A percentile compares a stretch with the other conserved stretches of the same genome.
Conservation (phyloP, 2,329 filamentous ascomycete species). For the Phaeosphaeria sp. region DNA sequence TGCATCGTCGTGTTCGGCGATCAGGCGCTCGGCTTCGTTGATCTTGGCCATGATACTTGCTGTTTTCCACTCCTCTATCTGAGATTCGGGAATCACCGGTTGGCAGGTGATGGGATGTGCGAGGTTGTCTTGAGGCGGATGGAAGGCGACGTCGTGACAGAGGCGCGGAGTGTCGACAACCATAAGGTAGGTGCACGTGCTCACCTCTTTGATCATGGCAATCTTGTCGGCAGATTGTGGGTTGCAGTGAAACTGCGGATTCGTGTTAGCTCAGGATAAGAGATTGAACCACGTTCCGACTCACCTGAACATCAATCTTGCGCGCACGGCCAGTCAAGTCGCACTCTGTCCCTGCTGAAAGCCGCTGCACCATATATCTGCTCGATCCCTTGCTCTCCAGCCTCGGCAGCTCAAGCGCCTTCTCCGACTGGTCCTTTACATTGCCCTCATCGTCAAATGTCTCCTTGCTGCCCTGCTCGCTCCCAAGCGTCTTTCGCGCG, state of each 20-base stretch:
- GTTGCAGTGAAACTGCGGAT: slow-evolving; percentile 71
- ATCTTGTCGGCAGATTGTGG: slow-evolving; percentile 79
- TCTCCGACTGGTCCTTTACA: slow-evolving; percentile 28
- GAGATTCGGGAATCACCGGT: slow-evolving; percentile 68
- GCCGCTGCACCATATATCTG: slow-evolving; percentile 82
- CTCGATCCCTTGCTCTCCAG: slow-evolving; percentile 83
- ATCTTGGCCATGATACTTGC: slow-evolving; percentile 42
- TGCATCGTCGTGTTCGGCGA: slow-evolving; percentile 28
- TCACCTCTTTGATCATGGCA: slow-evolving; percentile 90
- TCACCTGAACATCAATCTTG: slow-evolving; percentile 79
- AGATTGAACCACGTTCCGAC: slow-evolving; percentile 5
- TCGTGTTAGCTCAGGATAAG: slow-evolving; percentile 15
- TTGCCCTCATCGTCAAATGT: slow-evolving; percentile 38
- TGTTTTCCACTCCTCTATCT: slow-evolving; percentile 54
- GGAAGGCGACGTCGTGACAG: slow-evolving; percentile 85
- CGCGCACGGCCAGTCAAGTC: slow-evolving; percentile 83
- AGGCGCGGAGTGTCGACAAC: slow-evolving; percentile 87
- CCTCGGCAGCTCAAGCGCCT: slow-evolving; percentile 59
- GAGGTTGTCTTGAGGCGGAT: slow-evolving; percentile 77
- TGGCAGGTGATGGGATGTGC: slow-evolving; percentile 80
- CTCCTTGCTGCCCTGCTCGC: slow-evolving; percentile 39
- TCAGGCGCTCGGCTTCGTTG: slow-evolving; percentile 33
- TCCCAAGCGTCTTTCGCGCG: slow-evolving; percentile 37
- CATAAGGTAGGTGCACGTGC: slow-evolving; percentile 92
- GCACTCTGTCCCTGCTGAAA: slow-evolving; percentile 81